Evolutionary conservation across 2,329 filamentous ascomycete genomes (phyloP), one percentile per base, ranked within the genome.

Genomic region (Aspergillus quadricinctus): DNA sequence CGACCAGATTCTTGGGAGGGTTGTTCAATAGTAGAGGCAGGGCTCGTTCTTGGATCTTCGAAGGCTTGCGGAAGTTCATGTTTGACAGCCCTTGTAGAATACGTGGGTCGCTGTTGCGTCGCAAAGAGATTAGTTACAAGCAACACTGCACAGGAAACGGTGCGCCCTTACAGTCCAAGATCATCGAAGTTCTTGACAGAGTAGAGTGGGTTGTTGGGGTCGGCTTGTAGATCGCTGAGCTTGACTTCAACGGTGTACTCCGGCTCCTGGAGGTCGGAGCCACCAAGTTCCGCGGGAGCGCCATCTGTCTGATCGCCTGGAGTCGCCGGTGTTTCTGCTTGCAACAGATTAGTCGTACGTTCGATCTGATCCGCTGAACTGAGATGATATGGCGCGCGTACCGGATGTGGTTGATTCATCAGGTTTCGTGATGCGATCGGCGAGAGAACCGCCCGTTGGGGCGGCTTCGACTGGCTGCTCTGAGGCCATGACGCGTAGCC

Each of bases 21-120:
- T 96, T 81, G 66, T 83, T 79, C 61, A 99, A 83, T 69, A 99
- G 88, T 54, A 99, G 82, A 28, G 94, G 94, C 19, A 99, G 83
- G 1, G 94, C 94, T 66, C 88, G 90, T 75, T 96, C 94, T 78
- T 99, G 94, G 63, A 99, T 96, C 79, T 99, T 99, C 55, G 94
- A 97, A 0, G 94, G 94, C 75, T 95, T 96, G 69, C 87, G 83
- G 80, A 97, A 97, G 76, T 89, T 89, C 83, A 97, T 89, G 53
- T 84, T 80, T 49, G 86, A 80, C 31, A 97, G 82, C 49, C 91
- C 92, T 63, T 90, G 85, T 53, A 92, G 83, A 61, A 97, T 88
- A 45, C 84, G 79, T 23, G 80, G 67, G 66, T 80, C 77, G 61
- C 86, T 82, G 67, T 14, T 61, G 27, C 59, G 64, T 50, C 37